Conservation (phyloP, 2,329 filamentous ascomycete species). For the Xylariaceae sp. region DNA sequence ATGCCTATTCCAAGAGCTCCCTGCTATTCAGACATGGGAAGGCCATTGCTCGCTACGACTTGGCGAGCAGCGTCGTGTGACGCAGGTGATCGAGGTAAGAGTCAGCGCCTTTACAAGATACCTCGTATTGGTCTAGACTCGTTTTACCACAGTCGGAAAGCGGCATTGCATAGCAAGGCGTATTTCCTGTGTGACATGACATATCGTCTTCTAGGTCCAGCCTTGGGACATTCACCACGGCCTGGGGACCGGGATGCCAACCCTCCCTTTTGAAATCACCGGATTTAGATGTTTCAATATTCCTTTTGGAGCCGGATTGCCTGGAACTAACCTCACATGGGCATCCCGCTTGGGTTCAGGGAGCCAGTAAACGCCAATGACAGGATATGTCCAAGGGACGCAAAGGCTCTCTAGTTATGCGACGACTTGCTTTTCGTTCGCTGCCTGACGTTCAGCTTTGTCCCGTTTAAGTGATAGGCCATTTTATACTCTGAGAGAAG, state of each 20-base stretch:
- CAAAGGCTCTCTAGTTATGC: not conserved
- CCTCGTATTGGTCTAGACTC: constrained; percentile 3
- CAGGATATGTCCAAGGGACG: no score
- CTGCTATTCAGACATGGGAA: no score
- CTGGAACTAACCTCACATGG: not conserved
- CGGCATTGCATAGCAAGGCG: not conserved
- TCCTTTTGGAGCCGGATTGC: not conserved
- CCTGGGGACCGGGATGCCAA: not conserved
- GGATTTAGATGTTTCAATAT: not conserved
- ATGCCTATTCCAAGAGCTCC: not conserved
- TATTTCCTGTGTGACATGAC: constrained; percentile 18
- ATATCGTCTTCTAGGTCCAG: constrained; percentile 14
- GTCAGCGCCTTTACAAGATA: constrained; percentile 10
- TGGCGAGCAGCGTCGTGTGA: constrained; percentile 14
- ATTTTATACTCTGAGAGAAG: not conserved
- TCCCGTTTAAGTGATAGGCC: not conserved
- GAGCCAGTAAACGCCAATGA: not conserved
- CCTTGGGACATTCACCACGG: not conserved
- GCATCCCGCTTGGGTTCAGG: not conserved
- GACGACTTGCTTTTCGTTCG: not conserved
- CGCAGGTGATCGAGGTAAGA: constrained; percentile 12
- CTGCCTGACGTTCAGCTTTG: not conserved
- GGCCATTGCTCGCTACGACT: no score
- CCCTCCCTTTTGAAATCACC: not conserved
- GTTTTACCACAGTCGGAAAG: constrained; percentile 7